Conservation (phyloP, 495 filamentous ascomycete species). For the Xylaria intraflava region DNA sequence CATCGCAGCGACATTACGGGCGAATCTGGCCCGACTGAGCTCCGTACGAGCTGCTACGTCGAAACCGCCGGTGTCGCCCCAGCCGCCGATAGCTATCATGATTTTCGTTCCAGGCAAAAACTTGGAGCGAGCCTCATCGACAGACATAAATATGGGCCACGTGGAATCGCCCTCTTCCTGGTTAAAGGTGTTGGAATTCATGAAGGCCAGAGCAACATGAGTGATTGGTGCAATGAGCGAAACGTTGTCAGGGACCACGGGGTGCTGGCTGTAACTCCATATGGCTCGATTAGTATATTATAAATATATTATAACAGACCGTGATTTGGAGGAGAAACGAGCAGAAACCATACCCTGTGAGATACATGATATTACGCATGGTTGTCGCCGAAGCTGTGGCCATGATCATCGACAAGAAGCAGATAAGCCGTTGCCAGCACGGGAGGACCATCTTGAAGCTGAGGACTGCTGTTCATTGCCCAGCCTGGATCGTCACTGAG, state of each 20-base stretch:
- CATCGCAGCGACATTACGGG: conserved; percentile 59
- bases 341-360: conserved; percentile 43
- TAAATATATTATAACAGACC: too few species aligned
- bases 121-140: conserved; percentile 49
- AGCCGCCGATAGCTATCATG: conserved; percentile 67
- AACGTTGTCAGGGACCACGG: conserved; percentile 40
- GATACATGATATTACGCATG: conserved; percentile 52
- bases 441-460: neutral
- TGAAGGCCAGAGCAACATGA: conserved; percentile 65
- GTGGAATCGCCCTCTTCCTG: conserved; percentile 35
- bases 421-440: conserved; percentile 6
- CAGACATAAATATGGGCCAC: conserved; percentile 55
- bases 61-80: conserved; percentile 64
- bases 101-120: conserved; percentile 56
- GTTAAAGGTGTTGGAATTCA: conserved; percentile 56
- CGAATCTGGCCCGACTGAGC: conserved; percentile 49
- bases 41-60: conserved; percentile 49
- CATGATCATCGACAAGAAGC: conserved; percentile 8
- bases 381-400: conserved; percentile 14
- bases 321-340: neutral
- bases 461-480: neutral
- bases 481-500: neutral
- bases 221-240: conserved; percentile 44
- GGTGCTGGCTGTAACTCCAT: conserved; percentile 41
- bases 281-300: neutral